phyloP scores from a whole-genome alignment of 2,329 filamentous ascomycete species.

The Aureobasidium leucospermi region DNA sequence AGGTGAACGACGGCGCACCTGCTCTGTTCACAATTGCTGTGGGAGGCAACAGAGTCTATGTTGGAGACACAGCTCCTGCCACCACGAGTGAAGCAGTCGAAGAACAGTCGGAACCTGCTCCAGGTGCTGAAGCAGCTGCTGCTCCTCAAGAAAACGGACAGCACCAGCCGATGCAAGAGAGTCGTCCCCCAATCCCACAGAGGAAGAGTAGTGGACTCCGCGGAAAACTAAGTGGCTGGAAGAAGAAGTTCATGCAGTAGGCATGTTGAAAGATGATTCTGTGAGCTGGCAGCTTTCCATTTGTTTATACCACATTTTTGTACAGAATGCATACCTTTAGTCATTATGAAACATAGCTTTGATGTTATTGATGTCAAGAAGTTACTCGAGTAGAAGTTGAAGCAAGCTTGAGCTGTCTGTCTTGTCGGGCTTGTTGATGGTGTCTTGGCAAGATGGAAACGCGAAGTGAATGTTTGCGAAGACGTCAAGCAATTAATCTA shows the following conservation, averaged over 20 bases:
- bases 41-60: constrained; percentile 31
- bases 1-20: constrained; percentile 42
- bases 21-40: constrained; percentile 40
- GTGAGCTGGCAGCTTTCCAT: neutral
- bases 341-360: neutral
- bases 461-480: neutral
- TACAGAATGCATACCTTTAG: neutral
- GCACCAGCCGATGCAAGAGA: constrained; percentile 1
- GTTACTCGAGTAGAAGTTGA: too few relatives aligned
- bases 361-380: too few relatives aligned
- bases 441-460: neutral
- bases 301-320: neutral
- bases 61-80: neutral
- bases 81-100: neutral
- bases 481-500: too few relatives aligned
- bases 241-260: constrained; percentile 11
- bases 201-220: constrained; percentile 3
- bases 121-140: neutral
- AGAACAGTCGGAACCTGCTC: neutral
- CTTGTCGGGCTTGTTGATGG: neutral
- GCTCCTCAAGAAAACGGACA: neutral
- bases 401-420: too few relatives aligned
- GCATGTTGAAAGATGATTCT: too few relatives aligned
- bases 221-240: constrained; percentile 1
- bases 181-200: neutral